Evolutionary conservation across 768 basidiomycete genomes (phyloP).

Genomic region (Boletus sp.): DNA sequence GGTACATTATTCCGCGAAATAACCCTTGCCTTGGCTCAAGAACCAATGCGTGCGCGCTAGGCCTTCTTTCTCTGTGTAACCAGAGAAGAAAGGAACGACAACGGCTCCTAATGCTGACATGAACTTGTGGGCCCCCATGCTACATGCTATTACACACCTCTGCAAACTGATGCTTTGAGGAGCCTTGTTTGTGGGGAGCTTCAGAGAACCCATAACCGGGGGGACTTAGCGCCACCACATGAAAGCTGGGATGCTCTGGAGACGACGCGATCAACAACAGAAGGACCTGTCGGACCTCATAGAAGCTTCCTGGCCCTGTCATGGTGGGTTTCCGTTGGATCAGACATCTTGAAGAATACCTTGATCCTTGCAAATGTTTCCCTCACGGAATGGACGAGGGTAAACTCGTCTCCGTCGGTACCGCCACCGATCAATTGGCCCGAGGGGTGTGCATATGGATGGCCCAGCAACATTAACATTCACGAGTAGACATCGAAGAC

Average conservation of each 20-base stretch:
- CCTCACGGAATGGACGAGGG: too few relatives aligned
- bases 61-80: slow-evolving; percentile 27
- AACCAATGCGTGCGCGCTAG: slow-evolving; percentile 19
- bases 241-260: slow-evolving; percentile 47
- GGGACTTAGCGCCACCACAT: slow-evolving; percentile 54
- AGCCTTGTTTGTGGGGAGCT: slow-evolving; percentile 48
- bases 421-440: too few relatives aligned
- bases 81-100: slow-evolving; percentile 26
- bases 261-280: slow-evolving; percentile 43
- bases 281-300: slow-evolving; percentile 54
- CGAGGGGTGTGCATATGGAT: too few relatives aligned
- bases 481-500: too few relatives aligned
- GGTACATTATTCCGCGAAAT: slow-evolving; percentile 33
- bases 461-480: too few relatives aligned
- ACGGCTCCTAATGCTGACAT: slow-evolving; percentile 10
- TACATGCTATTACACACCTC: neutral
- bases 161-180: neutral
- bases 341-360: too few relatives aligned
- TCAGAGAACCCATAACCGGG: slow-evolving; percentile 60
- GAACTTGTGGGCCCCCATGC: neutral
- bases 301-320: slow-evolving; percentile 57
- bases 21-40: slow-evolving; percentile 26
- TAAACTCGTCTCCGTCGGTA: too few relatives aligned
- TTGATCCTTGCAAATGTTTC: too few relatives aligned
- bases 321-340: neutral